phyloP scores from a whole-genome alignment of 192 early-diverging fungal species.

The Podila minutissima region DNA sequence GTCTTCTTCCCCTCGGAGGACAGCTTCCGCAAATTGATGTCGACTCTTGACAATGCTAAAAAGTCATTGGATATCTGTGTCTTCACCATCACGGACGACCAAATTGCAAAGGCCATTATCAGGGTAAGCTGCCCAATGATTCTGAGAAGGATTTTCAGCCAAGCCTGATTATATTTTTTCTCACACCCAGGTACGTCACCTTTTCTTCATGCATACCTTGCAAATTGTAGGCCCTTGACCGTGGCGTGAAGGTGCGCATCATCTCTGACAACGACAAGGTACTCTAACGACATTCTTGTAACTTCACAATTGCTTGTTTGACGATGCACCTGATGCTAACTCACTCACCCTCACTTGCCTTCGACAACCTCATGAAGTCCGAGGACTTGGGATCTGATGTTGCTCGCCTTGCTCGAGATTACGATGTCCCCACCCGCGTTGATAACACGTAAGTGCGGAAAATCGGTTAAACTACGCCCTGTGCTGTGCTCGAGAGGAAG shows the following conservation, averaged over 20 bases:
- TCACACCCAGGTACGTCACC: not conserved
- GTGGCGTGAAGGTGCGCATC: constrained; percentile 65
- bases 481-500: constrained; percentile 15
- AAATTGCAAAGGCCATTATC: constrained; percentile 70
- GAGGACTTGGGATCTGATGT: constrained; percentile 65
- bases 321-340: not conserved
- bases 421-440: constrained; percentile 58
- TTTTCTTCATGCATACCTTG: not conserved
- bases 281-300: constrained; percentile 13
- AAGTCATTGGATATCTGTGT: constrained; percentile 75
- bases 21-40: constrained; percentile 62
- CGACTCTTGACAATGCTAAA: constrained; percentile 63
- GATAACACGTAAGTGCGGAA: constrained; percentile 53
- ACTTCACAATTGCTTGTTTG: not conserved
- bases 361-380: constrained; percentile 35
- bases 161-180: not conserved
- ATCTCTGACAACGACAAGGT: constrained; percentile 78
- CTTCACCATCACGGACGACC: constrained; percentile 80
- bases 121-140: not conserved
- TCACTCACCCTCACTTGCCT: no score
- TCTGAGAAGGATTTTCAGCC: not conserved
- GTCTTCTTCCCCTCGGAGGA: constrained; percentile 73
- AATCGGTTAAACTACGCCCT: no score
- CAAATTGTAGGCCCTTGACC: constrained; percentile 14
- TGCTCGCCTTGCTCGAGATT: constrained; percentile 55